Base-by-base conservation (phyloP, 495 filamentous ascomycete genomes). In the Lepraria neglecta region DNA sequence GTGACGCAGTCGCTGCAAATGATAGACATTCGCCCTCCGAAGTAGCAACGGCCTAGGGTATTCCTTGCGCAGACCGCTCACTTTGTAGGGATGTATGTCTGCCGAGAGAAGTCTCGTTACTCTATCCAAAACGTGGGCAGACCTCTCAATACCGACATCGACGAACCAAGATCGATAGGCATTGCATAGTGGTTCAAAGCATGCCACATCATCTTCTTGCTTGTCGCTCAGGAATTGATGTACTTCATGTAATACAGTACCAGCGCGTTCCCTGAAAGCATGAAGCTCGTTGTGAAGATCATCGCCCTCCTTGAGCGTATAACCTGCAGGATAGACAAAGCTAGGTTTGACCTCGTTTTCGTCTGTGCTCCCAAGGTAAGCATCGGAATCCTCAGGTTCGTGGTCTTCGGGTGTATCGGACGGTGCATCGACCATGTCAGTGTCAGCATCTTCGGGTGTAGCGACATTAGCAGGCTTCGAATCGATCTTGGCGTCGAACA, bases 81-180 rank as follows among this genome's bases (percentile, higher is more conserved):
- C 88, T 74, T 96, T 97, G 78, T 95, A 99, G 0, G 91, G 88
- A 38, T 87, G 83, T 44, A 89, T 88, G 68, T 99, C 94, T 10
- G 89, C 86, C 58, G 82, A 80, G 60, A 95, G 85, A 12, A 99
- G 81, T 50, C 90, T 82, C 9, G 84, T 82, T 14, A 97, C 84
- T 28, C 95, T 80, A 68, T 99, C 94, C 33, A 99, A 76, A 11
- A 94, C 89, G 70, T 96, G 95, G 6, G 94, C 92, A 10, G 91
- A 96, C 60, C 94, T 79, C 69, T 99, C 94, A 61, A 96, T 95
- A 21, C 95, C 95, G 50, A 97, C 91, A 66, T 99, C 94, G 9
- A 95, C 87, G 67, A 99, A 96, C 90, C 91, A 99, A n/a, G 87
- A 91, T 17, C 88, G 78, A 72, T 96, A 99, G 1, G 94, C 87